phyloP scores from a whole-genome alignment of 805 yeast genomes.

The Metschnikowia cubensis region DNA sequence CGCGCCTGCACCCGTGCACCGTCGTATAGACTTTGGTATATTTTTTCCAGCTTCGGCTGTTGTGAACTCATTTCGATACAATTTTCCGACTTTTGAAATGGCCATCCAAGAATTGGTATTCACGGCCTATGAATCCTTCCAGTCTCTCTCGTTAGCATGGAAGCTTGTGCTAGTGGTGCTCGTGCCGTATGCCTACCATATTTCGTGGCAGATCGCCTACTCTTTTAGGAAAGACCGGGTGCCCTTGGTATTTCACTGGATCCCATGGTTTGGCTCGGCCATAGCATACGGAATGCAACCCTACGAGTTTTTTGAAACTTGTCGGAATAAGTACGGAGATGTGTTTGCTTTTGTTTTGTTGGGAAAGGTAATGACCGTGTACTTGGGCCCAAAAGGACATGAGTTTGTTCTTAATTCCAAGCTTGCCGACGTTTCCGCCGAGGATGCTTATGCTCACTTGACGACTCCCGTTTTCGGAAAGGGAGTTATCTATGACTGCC shows the following conservation, averaged over 20 bases:
- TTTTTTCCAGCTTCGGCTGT: background rate
- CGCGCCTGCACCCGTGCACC: conserved; percentile 17
- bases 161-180: conserved; percentile 33
- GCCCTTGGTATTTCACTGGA: conserved; percentile 86
- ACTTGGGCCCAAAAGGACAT: conserved; percentile 95
- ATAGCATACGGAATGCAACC: conserved; percentile 89
- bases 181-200: conserved; percentile 61
- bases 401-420: conserved; percentile 93
- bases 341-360: conserved; percentile 84
- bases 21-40: conserved; percentile 12
- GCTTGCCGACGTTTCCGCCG: conserved; percentile 87
- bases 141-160: conserved; percentile 23
- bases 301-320: conserved; percentile 76
- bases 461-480: conserved; percentile 99
- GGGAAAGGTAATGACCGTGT: conserved; percentile 93
- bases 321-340: conserved; percentile 85
- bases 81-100: conserved; percentile 6
- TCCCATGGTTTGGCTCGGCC: conserved; percentile 96
- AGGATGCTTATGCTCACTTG: conserved; percentile 90
- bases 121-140: conserved; percentile 18
- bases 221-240: conserved; percentile 77
- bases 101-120: conserved; percentile 14
- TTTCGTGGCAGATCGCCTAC: conserved; percentile 63
- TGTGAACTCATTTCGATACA: background rate
- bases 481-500: conserved; percentile 96